These are phyloP conservation scores for Eustoma russellianum DNA, from an alignment of 257 asterid species.

Conservation along the genomic window DNA sequence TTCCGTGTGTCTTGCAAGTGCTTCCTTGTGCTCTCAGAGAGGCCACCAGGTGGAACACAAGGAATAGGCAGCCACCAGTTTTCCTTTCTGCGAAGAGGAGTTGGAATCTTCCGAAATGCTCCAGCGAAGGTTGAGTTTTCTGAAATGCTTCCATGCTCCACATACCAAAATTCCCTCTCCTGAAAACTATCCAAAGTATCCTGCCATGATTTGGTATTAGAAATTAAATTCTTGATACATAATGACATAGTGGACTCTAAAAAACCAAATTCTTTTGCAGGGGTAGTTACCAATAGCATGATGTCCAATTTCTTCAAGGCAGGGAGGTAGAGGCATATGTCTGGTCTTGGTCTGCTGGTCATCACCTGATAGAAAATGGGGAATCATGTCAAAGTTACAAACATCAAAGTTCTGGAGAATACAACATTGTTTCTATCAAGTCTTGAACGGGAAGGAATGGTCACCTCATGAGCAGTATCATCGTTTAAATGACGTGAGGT, in stretches of 20 bases:
- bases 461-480: slow-evolving; percentile 71
- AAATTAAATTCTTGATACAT: too few relatives aligned
- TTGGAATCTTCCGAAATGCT: slow-evolving; percentile 37
- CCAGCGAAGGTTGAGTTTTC: slow-evolving; percentile 42
- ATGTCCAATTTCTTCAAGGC: slow-evolving; percentile 71
- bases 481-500: slow-evolving; percentile 72
- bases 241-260: too few relatives aligned
- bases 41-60: slow-evolving; percentile 59
- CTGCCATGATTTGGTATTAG: slow-evolving; percentile 17
- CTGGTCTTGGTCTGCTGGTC: slow-evolving; percentile 67
- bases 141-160: slow-evolving; percentile 53
- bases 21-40: slow-evolving; percentile 50
- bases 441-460: neutral
- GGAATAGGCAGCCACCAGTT: slow-evolving; percentile 96
- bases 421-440: neutral
- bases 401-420: too few relatives aligned
- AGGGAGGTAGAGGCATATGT: slow-evolving; percentile 68
- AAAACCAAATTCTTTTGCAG: too few relatives aligned
- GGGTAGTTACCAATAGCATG: slow-evolving; percentile 61
- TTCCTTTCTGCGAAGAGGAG: slow-evolving; percentile 43
- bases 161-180: slow-evolving; percentile 67
- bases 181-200: slow-evolving; percentile 57
- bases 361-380: slow-evolving; percentile 34
- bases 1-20: slow-evolving; percentile 51
- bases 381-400: too few relatives aligned